phyloP scores from a whole-genome alignment of 768 basidiomycete genomes.

The Russula dissimulans region DNA sequence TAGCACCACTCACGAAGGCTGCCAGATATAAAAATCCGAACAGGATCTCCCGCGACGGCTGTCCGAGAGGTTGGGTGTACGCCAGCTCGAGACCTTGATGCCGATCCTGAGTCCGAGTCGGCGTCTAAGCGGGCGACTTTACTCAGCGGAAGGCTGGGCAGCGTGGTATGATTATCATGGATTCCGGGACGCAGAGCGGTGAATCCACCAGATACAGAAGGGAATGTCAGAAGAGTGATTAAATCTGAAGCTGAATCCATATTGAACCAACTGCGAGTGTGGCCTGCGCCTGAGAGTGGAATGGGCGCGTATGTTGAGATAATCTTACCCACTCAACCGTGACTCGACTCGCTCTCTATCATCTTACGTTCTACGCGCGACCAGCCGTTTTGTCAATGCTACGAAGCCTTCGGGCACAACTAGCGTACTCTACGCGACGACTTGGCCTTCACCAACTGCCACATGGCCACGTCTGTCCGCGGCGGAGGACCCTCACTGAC shows the following conservation, averaged over 20 bases:
- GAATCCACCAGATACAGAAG: slow-evolving; percentile 41
- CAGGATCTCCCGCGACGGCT: slow-evolving; percentile 27
- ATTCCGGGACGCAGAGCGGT: slow-evolving; percentile 33
- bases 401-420: not conserved
- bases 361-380: no score
- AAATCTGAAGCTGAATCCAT: slow-evolving; percentile 1
- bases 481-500: slow-evolving; percentile 14
- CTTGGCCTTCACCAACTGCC: not conserved
- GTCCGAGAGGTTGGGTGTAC: slow-evolving; percentile 19
- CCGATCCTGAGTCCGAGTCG: slow-evolving; percentile 61
- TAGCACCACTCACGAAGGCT: slow-evolving; percentile 25
- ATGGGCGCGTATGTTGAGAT: no score
- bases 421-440: not conserved
- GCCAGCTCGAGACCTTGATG: slow-evolving; percentile 38
- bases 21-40: slow-evolving; percentile 41
- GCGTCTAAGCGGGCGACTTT: slow-evolving; percentile 59
- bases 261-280: no score
- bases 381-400: not conserved
- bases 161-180: slow-evolving; percentile 31
- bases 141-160: slow-evolving; percentile 45
- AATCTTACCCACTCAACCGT: no score
- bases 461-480: not conserved
- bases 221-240: slow-evolving; percentile 15
- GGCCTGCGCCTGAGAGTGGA: no score
- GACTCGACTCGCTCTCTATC: no score